Percentiles rank a stretch among this genome's conserved stretches.
Conservation (phyloP, 805 yeast genomes). For the Ogataea nitratoaversa region DNA sequence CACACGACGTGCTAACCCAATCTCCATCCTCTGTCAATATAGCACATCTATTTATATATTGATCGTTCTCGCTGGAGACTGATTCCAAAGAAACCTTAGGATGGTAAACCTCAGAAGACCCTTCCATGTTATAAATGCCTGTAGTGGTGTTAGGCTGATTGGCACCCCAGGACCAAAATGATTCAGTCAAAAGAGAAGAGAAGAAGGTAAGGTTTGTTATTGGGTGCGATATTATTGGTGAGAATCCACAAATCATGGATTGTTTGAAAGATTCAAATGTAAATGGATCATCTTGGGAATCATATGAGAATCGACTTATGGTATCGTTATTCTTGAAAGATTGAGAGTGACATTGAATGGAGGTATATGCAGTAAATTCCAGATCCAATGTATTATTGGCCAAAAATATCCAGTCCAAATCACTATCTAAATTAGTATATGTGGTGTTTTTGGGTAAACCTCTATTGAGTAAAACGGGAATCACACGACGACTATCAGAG, state of each 20-base stretch:
- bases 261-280: constrained; percentile 33
- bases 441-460: constrained; percentile 26
- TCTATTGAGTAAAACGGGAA: constrained; percentile 33
- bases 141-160: constrained; percentile 42
- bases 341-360: not conserved
- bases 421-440: constrained; percentile 23
- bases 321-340: not conserved
- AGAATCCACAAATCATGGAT: constrained; percentile 53
- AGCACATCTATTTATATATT: constrained; percentile 37
- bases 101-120: not conserved
- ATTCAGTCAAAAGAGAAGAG: constrained; percentile 28
- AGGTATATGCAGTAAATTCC: not conserved
- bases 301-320: constrained; percentile 31
- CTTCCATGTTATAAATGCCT: not conserved
- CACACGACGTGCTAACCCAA: constrained; percentile 70
- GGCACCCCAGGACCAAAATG: constrained; percentile 74
- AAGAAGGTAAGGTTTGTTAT: constrained; percentile 25
- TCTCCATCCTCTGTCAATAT: constrained; percentile 37
- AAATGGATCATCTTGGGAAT: constrained; percentile 35
- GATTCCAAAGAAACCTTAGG: constrained; percentile 14
- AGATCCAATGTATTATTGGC: constrained; percentile 8
- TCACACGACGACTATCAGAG: constrained; percentile 29
- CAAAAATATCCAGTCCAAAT: constrained; percentile 6
- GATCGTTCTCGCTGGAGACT: constrained; percentile 14
- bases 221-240: constrained; percentile 55